These are phyloP conservation scores for Cladorrhinum sp. DNA, from an alignment of 2,329 filamentous ascomycete species.

Conservation along the genomic window DNA sequence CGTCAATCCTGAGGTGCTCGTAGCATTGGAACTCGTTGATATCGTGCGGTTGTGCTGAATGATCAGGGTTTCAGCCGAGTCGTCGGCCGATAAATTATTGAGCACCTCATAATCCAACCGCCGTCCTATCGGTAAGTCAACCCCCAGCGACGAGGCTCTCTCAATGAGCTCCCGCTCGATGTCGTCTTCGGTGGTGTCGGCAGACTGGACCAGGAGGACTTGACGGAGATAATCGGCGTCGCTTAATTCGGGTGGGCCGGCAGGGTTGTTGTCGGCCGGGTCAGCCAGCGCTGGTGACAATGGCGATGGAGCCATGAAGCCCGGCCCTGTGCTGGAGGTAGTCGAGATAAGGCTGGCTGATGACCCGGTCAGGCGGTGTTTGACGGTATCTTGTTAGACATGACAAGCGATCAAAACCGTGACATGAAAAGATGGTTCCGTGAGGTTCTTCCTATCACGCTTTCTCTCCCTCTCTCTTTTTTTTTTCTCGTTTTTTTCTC, in stretches of 20 bases:
- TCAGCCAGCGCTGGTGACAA: constrained; percentile 16
- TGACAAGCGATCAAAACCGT: constrained; percentile 10
- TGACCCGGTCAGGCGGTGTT: constrained; percentile 5
- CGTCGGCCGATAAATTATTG: constrained; percentile 38
- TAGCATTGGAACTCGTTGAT: constrained; percentile 41
- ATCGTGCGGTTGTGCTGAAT: constrained; percentile 42
- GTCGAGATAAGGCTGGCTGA: not conserved
- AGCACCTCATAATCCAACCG: constrained; percentile 35
- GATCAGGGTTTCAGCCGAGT: constrained; percentile 42
- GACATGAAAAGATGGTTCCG: constrained; percentile 3
- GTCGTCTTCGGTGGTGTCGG: constrained; percentile 36
- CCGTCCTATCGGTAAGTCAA: constrained; percentile 30
- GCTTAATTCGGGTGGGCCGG: constrained; percentile 36
- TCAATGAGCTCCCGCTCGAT: constrained; percentile 36
- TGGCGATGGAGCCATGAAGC: constrained; percentile 25
- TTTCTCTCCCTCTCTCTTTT: not conserved
- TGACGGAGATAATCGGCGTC: constrained; percentile 39
- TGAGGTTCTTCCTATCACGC: not conserved
- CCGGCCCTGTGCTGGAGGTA: constrained; percentile 2
- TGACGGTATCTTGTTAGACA: constrained; percentile 4
- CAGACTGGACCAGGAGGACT: constrained; percentile 36
- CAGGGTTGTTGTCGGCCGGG: constrained; percentile 9
- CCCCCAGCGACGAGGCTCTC: constrained; percentile 37
- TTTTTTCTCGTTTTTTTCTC: not conserved
- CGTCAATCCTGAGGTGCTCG: constrained; percentile 41